phyloP scores from a whole-genome alignment of 1,139 yeast species.

The Suhomyces kunorum region DNA sequence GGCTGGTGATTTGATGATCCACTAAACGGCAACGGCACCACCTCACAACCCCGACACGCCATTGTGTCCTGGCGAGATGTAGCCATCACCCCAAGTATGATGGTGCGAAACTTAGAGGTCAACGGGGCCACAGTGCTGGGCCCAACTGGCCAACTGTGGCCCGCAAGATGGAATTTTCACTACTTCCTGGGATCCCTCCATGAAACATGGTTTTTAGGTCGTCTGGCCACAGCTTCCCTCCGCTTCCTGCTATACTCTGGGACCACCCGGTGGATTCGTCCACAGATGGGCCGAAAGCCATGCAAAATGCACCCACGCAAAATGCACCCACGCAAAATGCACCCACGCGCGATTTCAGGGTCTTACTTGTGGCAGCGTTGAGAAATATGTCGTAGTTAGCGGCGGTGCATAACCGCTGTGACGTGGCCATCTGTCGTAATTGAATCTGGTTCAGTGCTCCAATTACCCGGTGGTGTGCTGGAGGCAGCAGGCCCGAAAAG shows the following conservation, averaged over 20 bases:
- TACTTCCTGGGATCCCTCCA: too few relatives aligned
- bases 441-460: not conserved
- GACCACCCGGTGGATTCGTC: not conserved
- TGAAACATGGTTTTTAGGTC: slow-evolving; percentile 3
- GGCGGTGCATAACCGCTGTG: slow-evolving; percentile 2
- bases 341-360: slow-evolving; percentile 3
- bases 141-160: too few relatives aligned
- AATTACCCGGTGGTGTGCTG: too few relatives aligned
- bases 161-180: slow-evolving; percentile 1
- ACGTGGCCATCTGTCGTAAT: not conserved
- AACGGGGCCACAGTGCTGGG: too few relatives aligned
- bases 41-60: not conserved
- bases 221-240: too few relatives aligned
- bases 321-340: slow-evolving; percentile 2
- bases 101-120: too few relatives aligned
- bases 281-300: not conserved
- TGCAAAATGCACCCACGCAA: not conserved
- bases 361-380: not conserved
- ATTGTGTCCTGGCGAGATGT: too few relatives aligned
- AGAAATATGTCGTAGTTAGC: not conserved
- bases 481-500: too few relatives aligned
- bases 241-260: too few relatives aligned
- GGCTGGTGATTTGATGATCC: not conserved
- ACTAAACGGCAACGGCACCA: too few relatives aligned
- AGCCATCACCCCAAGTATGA: too few relatives aligned